Evolutionary conservation across 73 alveolate species (phyloP), one percentile per base, ranked within the genome.

Genomic region (Paramecium primaurelia): DNA sequence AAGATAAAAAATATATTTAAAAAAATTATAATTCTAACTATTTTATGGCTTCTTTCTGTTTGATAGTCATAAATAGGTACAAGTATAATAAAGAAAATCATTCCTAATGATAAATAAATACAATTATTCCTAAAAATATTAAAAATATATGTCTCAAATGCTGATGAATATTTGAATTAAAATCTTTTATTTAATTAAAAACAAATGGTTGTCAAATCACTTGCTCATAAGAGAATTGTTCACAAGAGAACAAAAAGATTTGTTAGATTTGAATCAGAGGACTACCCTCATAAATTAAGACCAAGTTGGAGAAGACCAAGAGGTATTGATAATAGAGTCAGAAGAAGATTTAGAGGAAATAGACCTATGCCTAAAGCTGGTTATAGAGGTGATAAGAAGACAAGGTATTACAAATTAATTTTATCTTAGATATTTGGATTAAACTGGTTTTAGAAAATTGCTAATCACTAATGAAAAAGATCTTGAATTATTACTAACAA

Each of bases 301-400:
- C 92, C 95, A 37, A 92, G 97, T 68, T 98, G 99, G 99, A 98
- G 99, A 95, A 98, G 96, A 96, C 99, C 99, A 44, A 95, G 97
- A 91, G 99, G 99, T 96, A 98, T 98, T 54, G 99, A 98, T 93
- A 94, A 97, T 93, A 95, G 99, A 84, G 98, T 97, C 96, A 97
- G 99, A 95, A 97, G 99, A 92, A 96, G 98, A 94, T 98, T 95
- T 98, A 98, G 98, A 97, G 99, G 99, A 83, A 93, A 94, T 92
- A 93, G 95, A 93, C 97, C 95, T 71, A 73, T 93, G 95, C 99
- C 99, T 58, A 97, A 96, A 95, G 96, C 98, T 86, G 99, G 99
- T 75, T 96, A 95, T 88, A 99, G 99, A 71, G 93, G 99, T 85
- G 97, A 96, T 96, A 97, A 96, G 93, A 97, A 95, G 96, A 98